Percentiles rank a stretch among this genome's conserved stretches.
These are phyloP conservation scores for Erodium trifolium DNA, from an alignment of 441 rosid genomes.

Conservation along the genomic window DNA sequence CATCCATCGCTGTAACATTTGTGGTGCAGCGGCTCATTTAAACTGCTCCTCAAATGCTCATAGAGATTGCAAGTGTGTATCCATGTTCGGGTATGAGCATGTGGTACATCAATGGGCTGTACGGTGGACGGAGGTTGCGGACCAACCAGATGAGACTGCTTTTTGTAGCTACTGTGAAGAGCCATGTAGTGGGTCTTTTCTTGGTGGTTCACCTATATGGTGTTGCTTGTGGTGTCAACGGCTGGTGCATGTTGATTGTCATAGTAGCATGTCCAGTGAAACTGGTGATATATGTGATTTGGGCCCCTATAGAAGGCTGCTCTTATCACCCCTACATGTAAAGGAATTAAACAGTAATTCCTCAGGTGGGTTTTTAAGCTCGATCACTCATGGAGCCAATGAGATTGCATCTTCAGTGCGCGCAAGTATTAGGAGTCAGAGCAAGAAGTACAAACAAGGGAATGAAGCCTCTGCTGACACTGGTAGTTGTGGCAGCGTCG, in stretches of 20 bases:
- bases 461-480: conserved; percentile 51
- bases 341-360: conserved; percentile 50
- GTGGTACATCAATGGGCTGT: conserved; percentile 90
- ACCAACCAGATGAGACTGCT: conserved; percentile 69
- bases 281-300: conserved; percentile 80
- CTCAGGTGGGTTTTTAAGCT: conserved; percentile 70
- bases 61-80: conserved; percentile 80
- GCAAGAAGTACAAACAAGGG: conserved; percentile 67
- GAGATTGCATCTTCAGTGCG: conserved; percentile 90
- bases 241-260: conserved; percentile 92
- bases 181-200: conserved; percentile 81
- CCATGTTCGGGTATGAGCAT: conserved; percentile 71
- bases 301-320: conserved; percentile 70
- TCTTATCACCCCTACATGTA: conserved; percentile 79
- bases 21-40: conserved; percentile 76
- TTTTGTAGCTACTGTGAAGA: conserved; percentile 90
- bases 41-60: conserved; percentile 63
- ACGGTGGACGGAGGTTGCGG: conserved; percentile 77
- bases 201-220: conserved; percentile 97
- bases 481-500: conserved; percentile 38
- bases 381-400: conserved; percentile 93
- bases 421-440: conserved; percentile 80
- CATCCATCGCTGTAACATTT: conserved; percentile 57
- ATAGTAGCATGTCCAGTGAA: conserved; percentile 59
- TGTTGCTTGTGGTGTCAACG: conserved; percentile 99